Evolutionary conservation across 495 filamentous ascomycete genomes (phyloP), one percentile per base, ranked within the genome.

Genomic region (Recurvomyces mirabilis): DNA sequence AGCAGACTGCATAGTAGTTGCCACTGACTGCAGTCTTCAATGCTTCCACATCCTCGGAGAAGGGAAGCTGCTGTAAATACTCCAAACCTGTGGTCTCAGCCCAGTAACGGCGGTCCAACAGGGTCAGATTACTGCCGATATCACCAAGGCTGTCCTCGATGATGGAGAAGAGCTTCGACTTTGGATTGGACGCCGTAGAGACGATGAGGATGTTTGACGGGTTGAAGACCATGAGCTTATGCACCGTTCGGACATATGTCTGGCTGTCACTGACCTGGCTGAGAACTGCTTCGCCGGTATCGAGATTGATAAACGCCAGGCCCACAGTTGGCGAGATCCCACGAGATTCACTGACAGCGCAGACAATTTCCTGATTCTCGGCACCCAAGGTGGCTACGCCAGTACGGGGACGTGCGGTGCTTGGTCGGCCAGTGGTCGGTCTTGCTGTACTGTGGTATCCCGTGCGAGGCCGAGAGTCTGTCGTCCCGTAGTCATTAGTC

Each of bases 211-310:
- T 75, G 56, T 82, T 73, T 11, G 77, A 79, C 17, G 86, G 84
- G 49, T 87, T 75, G 53, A 81, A 84, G 21, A 93, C 74, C 39
- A 72, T 68, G 41, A 94, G 68, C 62, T 93, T 93, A 58, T 86
- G 84, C 29, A 88, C 64, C 1, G 86, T 89, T 59, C 77, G 79
- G 46, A 81, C 75, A 59, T 91, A 93, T 15, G 84, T 87, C 60
- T 93, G 87, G 38, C 75, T 86, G 55, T 94, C 86, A 58, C 81
- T 85, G 42, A 94, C 87, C 54, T 95, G 87, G 59, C 84, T 93
- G 11, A 96, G 65, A 28, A 91, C 77, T 12, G 80, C 82, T 60
- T 91, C 83, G 45, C 75, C 80, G 10, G 83, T 87, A 31, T 79
- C 81, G 7, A 93, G 65, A 59, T 96, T 93, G 54, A 98, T 68